Evolutionary conservation across 2,329 filamentous ascomycete species (phyloP).

Genomic region (Aspergillus chevalieri): DNA sequence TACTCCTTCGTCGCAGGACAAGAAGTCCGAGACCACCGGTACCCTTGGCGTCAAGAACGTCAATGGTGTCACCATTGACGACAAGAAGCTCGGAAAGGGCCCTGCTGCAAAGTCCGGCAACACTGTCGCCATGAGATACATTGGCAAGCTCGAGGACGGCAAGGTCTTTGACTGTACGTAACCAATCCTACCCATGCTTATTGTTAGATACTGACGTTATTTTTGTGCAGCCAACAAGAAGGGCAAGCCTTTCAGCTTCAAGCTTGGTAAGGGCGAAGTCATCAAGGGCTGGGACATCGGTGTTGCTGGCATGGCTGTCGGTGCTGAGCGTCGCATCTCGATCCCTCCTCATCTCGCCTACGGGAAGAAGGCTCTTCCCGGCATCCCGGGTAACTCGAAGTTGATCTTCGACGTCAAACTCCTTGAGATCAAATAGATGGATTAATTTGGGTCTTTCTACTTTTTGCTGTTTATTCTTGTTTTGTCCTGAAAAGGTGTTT

Average conservation of each 20-base stretch:
- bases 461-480: slow-evolving; percentile 7
- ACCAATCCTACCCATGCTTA: neutral
- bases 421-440: slow-evolving; percentile 68
- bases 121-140: slow-evolving; percentile 91
- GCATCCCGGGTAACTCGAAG: slow-evolving; percentile 86
- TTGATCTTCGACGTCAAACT: slow-evolving; percentile 89
- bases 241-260: slow-evolving; percentile 95
- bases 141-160: slow-evolving; percentile 90
- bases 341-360: slow-evolving; percentile 86
- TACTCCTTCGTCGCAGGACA: slow-evolving; percentile 59
- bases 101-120: slow-evolving; percentile 83
- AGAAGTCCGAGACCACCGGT: slow-evolving; percentile 44
- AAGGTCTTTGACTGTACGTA: slow-evolving; percentile 88
- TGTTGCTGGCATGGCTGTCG: slow-evolving; percentile 83
- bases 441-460: neutral
- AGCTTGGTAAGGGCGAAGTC: slow-evolving; percentile 87
- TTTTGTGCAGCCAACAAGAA: slow-evolving; percentile 79
- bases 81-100: slow-evolving; percentile 86
- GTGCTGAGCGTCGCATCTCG: slow-evolving; percentile 86
- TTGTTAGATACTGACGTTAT: slow-evolving; percentile 4
- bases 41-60: slow-evolving; percentile 68
- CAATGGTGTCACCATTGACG: slow-evolving; percentile 85
- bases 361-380: slow-evolving; percentile 73
- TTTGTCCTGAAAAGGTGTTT: slow-evolving; percentile 19
- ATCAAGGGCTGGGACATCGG: slow-evolving; percentile 99